Evolutionary conservation across 73 alveolate species (phyloP).

Genomic region (Symbiodinium pilosum): DNA sequence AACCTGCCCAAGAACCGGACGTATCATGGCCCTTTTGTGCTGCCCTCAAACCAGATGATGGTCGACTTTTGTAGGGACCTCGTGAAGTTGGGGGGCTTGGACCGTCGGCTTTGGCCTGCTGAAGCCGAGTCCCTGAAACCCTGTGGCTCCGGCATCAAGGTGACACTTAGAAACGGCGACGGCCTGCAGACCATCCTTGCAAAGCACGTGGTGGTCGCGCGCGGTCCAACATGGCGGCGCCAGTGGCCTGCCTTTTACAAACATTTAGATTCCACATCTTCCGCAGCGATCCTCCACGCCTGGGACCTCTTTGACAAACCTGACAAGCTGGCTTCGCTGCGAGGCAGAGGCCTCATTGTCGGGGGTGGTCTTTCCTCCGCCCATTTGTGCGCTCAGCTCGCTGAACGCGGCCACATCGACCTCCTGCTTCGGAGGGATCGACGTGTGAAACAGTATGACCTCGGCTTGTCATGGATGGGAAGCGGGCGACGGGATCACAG

Average conservation of each 20-base stretch:
- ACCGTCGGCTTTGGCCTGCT: slow-evolving; percentile 61
- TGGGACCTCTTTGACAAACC: slow-evolving; percentile 93
- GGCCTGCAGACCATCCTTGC: slow-evolving; percentile 25
- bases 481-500: slow-evolving; percentile 25
- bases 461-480: slow-evolving; percentile 74
- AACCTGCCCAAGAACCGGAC: slow-evolving; percentile 28
- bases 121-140: slow-evolving; percentile 56
- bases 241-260: slow-evolving; percentile 80
- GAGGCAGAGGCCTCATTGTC: slow-evolving; percentile 63
- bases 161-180: background rate
- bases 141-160: background rate
- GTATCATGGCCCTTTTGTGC: slow-evolving; percentile 78
- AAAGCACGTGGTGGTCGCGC: slow-evolving; percentile 72
- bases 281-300: slow-evolving; percentile 20
- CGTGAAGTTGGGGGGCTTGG: slow-evolving; percentile 58
- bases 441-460: slow-evolving; percentile 76
- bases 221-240: slow-evolving; percentile 93
- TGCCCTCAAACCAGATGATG: slow-evolving; percentile 84
- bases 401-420: slow-evolving; percentile 38
- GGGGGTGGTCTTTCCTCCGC: slow-evolving; percentile 94
- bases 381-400: slow-evolving; percentile 58
- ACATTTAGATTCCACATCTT: slow-evolving; percentile 25
- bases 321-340: background rate
- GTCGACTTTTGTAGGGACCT: slow-evolving; percentile 66
- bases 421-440: slow-evolving; percentile 74